Base-by-base conservation (phyloP, 139 green algal species). In the Chlorella vulgaris region DNA sequence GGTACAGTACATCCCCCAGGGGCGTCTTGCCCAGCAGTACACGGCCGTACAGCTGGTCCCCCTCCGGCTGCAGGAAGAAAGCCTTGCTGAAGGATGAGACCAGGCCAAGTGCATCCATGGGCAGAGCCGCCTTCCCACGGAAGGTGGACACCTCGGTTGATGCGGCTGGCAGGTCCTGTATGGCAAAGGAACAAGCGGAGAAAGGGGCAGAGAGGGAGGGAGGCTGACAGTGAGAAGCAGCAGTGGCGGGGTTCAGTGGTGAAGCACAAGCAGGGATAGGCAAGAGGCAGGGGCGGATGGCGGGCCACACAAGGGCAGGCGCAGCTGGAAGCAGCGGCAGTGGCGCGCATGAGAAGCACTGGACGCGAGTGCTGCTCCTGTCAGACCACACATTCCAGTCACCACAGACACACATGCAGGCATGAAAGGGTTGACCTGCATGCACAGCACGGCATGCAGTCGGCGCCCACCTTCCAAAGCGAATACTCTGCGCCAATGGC, bases 111-210 rank as follows among this genome's bases (percentile, higher is more conserved):
- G 22, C 53, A 33, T 71, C 51, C 6, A 74, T 77, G 67, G 82
- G 82, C 74, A 84, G 67, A 58, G 80, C 80, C 7, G 82, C 82
- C 24, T 82, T 84, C 43, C 82, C 82, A 51, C n/a, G 28, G 51
- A 80, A 86, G 51, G 62, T 38, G 31, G 67, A 39, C 31, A 87
- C 35, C 76, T 83, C 31, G 13, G 29, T 47, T 10, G 38, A 29
- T 39, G 36, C 33, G 19, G 60, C 42, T 2, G 83, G 83, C 24
- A 88, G 39, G 77, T 88, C 77, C 29, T 71, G 36, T 35, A 31
- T n/a, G n/a, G n/a, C n/a, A n/a, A n/a, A n/a, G n/a, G 35, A 18
- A 8, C 3, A 6, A 15, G 65, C 28, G 36, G 35, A 7, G 35
- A 29, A 8, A 35, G 5, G 65, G 15, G 65, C 7, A n/a, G 8